Evolutionary conservation across 345 rosid genomes (phyloP).

Genomic region (Eucalyptus albens): DNA sequence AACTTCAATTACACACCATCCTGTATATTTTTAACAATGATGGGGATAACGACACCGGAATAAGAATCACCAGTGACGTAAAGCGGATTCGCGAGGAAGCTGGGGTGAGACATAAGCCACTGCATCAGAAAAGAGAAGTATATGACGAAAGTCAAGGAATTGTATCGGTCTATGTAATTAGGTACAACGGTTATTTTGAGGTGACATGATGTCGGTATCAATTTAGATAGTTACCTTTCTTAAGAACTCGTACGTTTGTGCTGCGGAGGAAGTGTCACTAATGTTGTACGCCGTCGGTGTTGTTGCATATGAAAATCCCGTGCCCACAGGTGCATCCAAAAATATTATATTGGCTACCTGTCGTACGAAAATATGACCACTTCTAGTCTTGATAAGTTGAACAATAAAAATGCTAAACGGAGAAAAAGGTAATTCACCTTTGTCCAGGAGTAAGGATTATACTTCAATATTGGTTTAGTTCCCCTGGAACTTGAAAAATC

Average conservation of each 20-base stretch:
- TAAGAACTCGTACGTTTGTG: neutral
- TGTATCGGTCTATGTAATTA: neutral
- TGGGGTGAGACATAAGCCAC: constrained; percentile 22
- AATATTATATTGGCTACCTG: neutral
- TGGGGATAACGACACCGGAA: constrained; percentile 3
- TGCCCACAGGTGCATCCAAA: neutral
- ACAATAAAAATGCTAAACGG: neutral
- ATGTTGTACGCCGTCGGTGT: neutral
- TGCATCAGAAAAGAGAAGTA: neutral
- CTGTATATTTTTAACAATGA: neutral
- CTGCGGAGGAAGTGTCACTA: neutral
- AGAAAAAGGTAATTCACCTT: neutral
- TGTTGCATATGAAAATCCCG: neutral
- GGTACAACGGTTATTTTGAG: neutral
- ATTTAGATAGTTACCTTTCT: neutral
- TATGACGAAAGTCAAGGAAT: neutral
- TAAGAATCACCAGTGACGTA: constrained; percentile 22
- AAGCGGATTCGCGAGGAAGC: constrained; percentile 6
- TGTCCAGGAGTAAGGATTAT: constrained; percentile 19
- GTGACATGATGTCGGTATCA: neutral
- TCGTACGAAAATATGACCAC: neutral
- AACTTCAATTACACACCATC: neutral
- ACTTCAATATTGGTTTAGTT: neutral
- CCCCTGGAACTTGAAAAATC: constrained; percentile 1
- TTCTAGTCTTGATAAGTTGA: neutral